Evolutionary conservation across 352 stramenopile species (phyloP), one percentile per base, ranked within the genome.

Genomic region (Phytophthora chlamydospora): DNA sequence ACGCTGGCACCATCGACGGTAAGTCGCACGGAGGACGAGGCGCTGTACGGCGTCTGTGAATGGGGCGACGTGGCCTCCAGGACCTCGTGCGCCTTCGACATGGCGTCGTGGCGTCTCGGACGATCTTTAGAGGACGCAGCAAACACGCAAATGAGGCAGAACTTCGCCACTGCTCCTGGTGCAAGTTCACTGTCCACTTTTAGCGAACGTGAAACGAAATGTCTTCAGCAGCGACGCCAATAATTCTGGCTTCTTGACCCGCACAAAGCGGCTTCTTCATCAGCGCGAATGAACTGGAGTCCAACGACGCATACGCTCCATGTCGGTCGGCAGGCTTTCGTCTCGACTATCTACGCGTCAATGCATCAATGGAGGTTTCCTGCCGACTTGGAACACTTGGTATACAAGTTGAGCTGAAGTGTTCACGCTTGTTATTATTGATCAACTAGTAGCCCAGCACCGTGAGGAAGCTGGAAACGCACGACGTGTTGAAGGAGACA

Each of bases 401-500:
- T 24, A 24, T 24, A 24, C 21, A 24, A 24, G 21, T 24, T 24
- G 21, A 24, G 21, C 21, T 24, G 21, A 24, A 24, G 32, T 56
- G 11, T 35, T n/a, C 46, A 54, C 46, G 32, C 4, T 34, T n/a
- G 24, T 46, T 46, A 31, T 60, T 57, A 36, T 48, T 29, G 24
- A 29, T 29, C 24, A 29, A 29, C 43, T 47, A 68, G 36, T 76
- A 73, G 24, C 36, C 47, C 21, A 76, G 40, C 21, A 76, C 57
- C 12, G 62, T 58, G 11, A 73, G 43, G 44, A 76, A 64, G 38
- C 64, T 57, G 16, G 59, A 63, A 62, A 73, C 50, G 34, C 68
- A 73, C 8, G 68, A 74, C 19, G 55, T 65, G 42, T 74, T 75
- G 49, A 80, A 61, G 16, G 21, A 44, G 10, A 87, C 50, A 14